Conservation (phyloP, 306 rosid species). For the Ceratonia siliqua region DNA sequence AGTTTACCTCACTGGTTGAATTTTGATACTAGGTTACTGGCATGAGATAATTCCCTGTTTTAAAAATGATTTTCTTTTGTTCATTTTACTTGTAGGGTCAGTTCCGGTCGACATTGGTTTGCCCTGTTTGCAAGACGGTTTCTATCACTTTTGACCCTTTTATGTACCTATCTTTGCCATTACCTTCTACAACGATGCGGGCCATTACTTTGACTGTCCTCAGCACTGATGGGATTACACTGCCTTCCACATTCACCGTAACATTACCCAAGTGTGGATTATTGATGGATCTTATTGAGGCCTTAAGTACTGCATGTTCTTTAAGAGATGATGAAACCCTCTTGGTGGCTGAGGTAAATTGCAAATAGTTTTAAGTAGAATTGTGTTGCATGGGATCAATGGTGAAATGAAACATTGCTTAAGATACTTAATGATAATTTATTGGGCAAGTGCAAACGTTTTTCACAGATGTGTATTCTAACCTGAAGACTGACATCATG, state of each 20-base stretch:
- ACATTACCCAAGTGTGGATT: conserved; percentile 58
- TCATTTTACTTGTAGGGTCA: conserved; percentile 47
- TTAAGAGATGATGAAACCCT: conserved; percentile 69
- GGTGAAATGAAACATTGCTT: neutral
- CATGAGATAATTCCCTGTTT: neutral
- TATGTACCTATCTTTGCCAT: conserved; percentile 78
- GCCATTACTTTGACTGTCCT: conserved; percentile 69
- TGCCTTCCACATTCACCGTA: conserved; percentile 51
- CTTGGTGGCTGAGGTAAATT: conserved; percentile 66
- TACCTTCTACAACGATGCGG: conserved; percentile 68
- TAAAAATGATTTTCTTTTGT: neutral
- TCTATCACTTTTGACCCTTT: conserved; percentile 85
- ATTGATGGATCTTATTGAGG: conserved; percentile 58
- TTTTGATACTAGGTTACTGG: neutral
- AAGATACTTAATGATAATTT: neutral
- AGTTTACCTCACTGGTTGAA: neutral
- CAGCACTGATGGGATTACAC: conserved; percentile 55
- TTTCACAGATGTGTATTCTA: neutral
- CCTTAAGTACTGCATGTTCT: conserved; percentile 60
- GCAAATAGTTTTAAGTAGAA: neutral
- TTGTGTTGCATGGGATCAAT: neutral
- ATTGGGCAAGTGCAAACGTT: neutral
- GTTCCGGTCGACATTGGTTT: conserved; percentile 69
- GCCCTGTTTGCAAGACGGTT: conserved; percentile 71
- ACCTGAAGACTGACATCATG: neutral